Evolutionary conservation across 768 basidiomycete genomes (phyloP), one percentile per base, ranked within the genome.

Genomic region (Russula earlei): DNA sequence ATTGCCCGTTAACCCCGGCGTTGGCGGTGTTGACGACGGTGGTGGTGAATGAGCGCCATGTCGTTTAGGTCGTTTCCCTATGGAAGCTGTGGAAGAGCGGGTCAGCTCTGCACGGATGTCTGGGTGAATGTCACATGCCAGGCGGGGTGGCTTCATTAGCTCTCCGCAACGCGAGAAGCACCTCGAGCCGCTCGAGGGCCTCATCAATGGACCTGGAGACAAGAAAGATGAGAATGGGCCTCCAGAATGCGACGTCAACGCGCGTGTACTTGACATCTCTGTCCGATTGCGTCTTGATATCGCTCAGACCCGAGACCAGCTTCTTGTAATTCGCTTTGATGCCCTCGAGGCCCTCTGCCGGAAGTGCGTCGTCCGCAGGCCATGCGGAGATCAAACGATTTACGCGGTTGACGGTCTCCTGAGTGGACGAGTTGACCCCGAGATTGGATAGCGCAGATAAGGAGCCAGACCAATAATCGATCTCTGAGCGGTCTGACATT

Each of bases 91-190:
- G 29, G 5, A n/a, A 6, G 4, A 12, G 20, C 5, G 5, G 11
- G 15, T 57, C 33, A 57, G 17, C 20, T 45, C 52, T 24, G 11
- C 24, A 40, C 33, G 20, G 12, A 24, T 27, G 22, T 22, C 14
- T 44, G 27, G 52, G 38, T n/a, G 49, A 40, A 63, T 34, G 17
- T 41, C 40, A 50, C 40, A 19, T 54, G 45, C 46, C 85, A 74
- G 77, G 78, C 37, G 76, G 71, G 8, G 67, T 63, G 31, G 72
- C 64, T 68, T 88, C 87, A 12, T 87, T 76, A 0, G 88, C 87
- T 67, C 78, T 81, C 58, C 90, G 72, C 45, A 92, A 71, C 9
- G 81, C 89, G 51, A 89, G 82, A 49, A 92, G 72, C 46, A 90
- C 74, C 48, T 72, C 72, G 11, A 92, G 71, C 29, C 75, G 79